These are phyloP conservation scores for Corylus avellana DNA, from an alignment of 306 rosid species.

Conservation along the genomic window DNA sequence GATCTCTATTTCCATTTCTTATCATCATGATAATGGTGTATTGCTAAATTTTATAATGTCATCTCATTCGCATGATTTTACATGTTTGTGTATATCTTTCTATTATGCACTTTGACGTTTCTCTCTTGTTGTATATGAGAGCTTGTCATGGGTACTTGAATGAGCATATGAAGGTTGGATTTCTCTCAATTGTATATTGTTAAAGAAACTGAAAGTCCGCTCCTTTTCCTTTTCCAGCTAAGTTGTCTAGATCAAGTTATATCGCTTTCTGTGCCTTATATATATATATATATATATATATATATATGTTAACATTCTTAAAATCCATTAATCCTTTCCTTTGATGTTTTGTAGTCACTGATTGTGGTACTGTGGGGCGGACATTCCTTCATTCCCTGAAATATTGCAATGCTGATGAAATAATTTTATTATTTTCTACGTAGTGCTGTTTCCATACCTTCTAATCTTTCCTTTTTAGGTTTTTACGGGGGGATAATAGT, in stretches of 20 bases:
- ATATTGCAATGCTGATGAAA: background rate
- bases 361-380: background rate
- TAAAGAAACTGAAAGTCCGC: background rate
- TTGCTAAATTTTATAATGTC: background rate
- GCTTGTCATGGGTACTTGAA: background rate
- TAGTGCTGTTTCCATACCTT: background rate
- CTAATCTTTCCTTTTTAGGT: constrained; percentile 57
- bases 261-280: background rate
- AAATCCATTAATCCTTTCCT: background rate
- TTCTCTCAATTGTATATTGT: background rate
- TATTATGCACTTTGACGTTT: constrained; percentile 6
- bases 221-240: background rate
- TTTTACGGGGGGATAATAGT: constrained; percentile 93
- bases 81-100: background rate
- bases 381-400: constrained; percentile 1
- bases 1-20: constrained; percentile 16
- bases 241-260: background rate
- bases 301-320: background rate
- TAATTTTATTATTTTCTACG: background rate
- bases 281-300: too few species aligned
- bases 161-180: background rate
- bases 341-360: background rate
- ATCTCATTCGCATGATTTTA: constrained; percentile 1
- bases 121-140: background rate
- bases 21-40: background rate